Percentiles rank a stretch among this genome's conserved stretches.
These are phyloP conservation scores for Ophiocordyceps camponoti-leonardi DNA, from an alignment of 2,329 filamentous ascomycete species.

Conservation along the genomic window DNA sequence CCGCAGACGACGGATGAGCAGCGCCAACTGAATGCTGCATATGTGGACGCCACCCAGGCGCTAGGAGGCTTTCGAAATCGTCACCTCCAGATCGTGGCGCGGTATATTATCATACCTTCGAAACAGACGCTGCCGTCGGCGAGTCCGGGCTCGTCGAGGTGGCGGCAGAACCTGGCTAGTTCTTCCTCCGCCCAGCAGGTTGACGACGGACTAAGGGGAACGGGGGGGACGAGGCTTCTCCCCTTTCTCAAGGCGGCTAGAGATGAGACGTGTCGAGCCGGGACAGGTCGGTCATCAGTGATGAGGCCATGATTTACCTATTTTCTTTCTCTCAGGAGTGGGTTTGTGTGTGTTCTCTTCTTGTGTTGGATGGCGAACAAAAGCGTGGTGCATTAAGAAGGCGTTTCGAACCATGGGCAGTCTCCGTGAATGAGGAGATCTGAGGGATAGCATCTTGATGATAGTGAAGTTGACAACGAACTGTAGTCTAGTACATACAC, in stretches of 20 bases:
- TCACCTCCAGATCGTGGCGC: slow-evolving; percentile 76
- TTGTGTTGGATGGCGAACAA: neutral
- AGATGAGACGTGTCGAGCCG: slow-evolving; percentile 51
- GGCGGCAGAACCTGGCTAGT: slow-evolving; percentile 24
- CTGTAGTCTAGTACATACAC: too few relatives aligned
- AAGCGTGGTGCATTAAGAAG: neutral
- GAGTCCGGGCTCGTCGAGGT: neutral
- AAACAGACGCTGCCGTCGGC: slow-evolving; percentile 13
- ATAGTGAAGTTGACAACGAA: too few relatives aligned
- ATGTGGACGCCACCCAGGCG: slow-evolving; percentile 58
- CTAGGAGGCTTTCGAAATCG: slow-evolving; percentile 63
- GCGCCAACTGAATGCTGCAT: slow-evolving; percentile 25
- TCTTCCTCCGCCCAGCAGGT: slow-evolving; percentile 18
- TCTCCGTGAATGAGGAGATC: too few relatives aligned
- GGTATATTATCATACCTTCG: slow-evolving; percentile 77
- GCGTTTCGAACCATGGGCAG: too few relatives aligned
- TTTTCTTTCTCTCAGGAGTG: too few relatives aligned
- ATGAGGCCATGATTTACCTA: neutral
- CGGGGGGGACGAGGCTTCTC: slow-evolving; percentile 72
- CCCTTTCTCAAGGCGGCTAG: slow-evolving; percentile 80
- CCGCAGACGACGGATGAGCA: slow-evolving; percentile 36
- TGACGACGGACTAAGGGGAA: slow-evolving; percentile 49
- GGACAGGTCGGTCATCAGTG: slow-evolving; percentile 2
- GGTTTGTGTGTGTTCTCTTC: too few relatives aligned
- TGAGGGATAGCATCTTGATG: too few relatives aligned